A percentile compares a stretch with the other conserved stretches of the same genome.
Conservation (phyloP, 768 basidiomycete species). For the Xerocomellus dryophilus region DNA sequence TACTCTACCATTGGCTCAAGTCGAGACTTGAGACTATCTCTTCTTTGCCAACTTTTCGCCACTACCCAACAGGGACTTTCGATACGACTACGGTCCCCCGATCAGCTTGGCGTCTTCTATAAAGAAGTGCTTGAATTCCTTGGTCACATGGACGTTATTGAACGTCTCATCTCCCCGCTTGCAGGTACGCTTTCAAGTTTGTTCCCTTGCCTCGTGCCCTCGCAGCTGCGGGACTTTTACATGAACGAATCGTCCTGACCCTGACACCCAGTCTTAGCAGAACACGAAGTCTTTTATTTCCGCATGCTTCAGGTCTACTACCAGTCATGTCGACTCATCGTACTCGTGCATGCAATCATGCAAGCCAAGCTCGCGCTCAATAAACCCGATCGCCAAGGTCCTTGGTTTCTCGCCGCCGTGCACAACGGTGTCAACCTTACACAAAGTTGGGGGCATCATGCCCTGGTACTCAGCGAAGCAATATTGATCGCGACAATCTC, state of each 20-base stretch:
- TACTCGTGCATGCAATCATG: conserved; percentile 37
- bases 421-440: conserved; percentile 35
- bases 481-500: conserved; percentile 36
- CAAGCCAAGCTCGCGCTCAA: conserved; percentile 23
- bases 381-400: conserved; percentile 11
- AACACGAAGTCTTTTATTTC: conserved; percentile 42
- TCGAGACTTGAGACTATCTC: conserved; percentile 38
- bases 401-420: conserved; percentile 35
- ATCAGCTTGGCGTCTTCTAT: conserved; percentile 34
- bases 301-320: conserved; percentile 41
- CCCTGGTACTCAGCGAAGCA: conserved; percentile 37
- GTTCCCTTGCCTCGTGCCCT: neutral
- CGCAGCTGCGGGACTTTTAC: neutral
- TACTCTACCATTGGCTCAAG: conserved; percentile 18
- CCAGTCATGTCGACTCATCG: conserved; percentile 39
- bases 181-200: conserved; percentile 29
- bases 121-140: conserved; percentile 33
- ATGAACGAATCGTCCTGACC: conserved; percentile 18
- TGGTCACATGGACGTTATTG: conserved; percentile 35
- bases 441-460: conserved; percentile 38
- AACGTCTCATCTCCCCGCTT: conserved; percentile 37
- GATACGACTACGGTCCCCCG: conserved; percentile 27
- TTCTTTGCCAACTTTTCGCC: conserved; percentile 36
- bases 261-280: conserved; percentile 38
- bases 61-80: conserved; percentile 32